Conservation (phyloP, 768 basidiomycete species). For the Nidularia sp. region DNA sequence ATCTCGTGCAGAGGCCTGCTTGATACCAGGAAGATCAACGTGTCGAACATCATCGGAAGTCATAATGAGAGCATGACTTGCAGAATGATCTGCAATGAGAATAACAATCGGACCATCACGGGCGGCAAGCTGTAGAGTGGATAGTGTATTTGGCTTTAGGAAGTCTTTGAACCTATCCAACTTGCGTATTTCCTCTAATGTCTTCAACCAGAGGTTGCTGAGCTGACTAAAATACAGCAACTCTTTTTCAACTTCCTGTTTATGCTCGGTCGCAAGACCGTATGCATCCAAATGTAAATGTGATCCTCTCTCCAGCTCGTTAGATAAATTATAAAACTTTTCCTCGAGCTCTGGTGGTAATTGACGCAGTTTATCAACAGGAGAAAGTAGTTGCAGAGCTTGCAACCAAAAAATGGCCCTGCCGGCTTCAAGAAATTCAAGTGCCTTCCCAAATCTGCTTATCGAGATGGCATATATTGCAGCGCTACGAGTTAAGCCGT, state of each 20-base stretch:
- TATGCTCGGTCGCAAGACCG: background rate
- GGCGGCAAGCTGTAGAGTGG: background rate
- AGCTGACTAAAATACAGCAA: background rate
- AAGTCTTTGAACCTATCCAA: background rate
- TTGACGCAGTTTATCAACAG: background rate
- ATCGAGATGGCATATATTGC: background rate
- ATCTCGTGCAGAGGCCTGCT: background rate
- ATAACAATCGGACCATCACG: background rate
- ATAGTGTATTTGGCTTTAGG: background rate
- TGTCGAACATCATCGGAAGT: background rate
- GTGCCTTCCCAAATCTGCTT: background rate
- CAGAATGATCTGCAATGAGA: background rate
- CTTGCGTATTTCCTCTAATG: background rate
- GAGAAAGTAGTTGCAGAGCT: background rate
- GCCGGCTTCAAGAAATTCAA: background rate
- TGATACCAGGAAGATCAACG: background rate
- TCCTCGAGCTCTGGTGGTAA: background rate
- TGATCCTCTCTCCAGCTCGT: background rate
- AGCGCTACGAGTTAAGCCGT: background rate
- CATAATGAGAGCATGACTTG: background rate
- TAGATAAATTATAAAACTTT: background rate
- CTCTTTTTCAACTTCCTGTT: background rate
- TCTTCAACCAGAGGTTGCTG: background rate
- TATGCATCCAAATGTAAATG: background rate
- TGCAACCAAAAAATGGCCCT: background rate